phyloP scores from a whole-genome alignment of 345 rosid species.

The Laguncularia racemosa region DNA sequence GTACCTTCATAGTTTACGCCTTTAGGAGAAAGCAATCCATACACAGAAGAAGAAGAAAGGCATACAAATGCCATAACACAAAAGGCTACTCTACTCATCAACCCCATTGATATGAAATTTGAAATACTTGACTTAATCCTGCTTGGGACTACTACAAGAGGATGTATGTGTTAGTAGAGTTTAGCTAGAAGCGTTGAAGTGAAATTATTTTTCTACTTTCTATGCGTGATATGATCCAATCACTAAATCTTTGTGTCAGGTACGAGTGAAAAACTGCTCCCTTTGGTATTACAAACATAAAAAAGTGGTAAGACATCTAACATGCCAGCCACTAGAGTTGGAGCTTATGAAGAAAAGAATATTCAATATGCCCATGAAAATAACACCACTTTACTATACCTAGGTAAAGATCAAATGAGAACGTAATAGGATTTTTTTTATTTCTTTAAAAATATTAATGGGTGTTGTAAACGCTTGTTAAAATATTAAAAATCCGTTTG shows the following conservation, averaged over 20 bases:
- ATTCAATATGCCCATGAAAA: slow-evolving; percentile 9
- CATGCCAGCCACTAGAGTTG: slow-evolving; percentile 1
- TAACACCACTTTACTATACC: slow-evolving; percentile 1
- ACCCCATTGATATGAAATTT: not conserved
- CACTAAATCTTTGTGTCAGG: slow-evolving; percentile 2
- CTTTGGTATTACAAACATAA: slow-evolving; percentile 4
- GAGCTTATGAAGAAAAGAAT: slow-evolving; percentile 11
- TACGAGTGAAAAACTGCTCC: not conserved
- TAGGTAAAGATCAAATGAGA: not conserved
- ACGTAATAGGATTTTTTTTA: not conserved
- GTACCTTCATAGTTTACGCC: slow-evolving; percentile 22
- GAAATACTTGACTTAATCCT: not conserved
- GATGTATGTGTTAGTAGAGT: no score
- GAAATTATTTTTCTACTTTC: no score
- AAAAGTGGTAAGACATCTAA: slow-evolving; percentile 1
- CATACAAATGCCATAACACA: not conserved
- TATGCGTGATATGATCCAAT: not conserved
- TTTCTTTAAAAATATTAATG: no score
- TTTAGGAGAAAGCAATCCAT: slow-evolving; percentile 22
- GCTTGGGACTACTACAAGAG: not conserved
- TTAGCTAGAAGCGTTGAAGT: no score
- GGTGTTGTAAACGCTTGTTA: no score
- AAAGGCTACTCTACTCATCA: not conserved
- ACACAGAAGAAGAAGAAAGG: slow-evolving; percentile 10
- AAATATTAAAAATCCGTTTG: no score